Evolutionary conservation across 768 basidiomycete species (phyloP), one percentile per base, ranked within the genome.

Genomic region (Hygrophoropsis aurantiaca): DNA sequence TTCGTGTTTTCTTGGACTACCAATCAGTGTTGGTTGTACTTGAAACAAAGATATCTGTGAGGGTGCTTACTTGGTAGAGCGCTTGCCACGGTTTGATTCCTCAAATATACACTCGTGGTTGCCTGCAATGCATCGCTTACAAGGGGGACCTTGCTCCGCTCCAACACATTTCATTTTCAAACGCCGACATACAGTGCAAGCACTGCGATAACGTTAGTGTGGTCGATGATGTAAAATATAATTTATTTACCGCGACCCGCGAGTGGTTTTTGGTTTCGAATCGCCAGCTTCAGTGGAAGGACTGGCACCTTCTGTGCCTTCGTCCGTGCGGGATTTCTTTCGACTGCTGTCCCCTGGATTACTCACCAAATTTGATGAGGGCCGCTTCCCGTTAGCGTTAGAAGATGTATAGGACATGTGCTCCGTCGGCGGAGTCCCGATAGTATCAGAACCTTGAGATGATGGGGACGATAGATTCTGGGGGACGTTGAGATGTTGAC

Each of bases 21-120:
- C n/a, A 38, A 53, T 52, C 51, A 68, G 55, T 45, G 47, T 52
- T 66, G 56, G 53, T 53, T 46, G 63, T 57, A 59, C 50, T 58
- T 54, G 34, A 48, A 57, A 45, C 38, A 54, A 50, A 35, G n/a
- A 40, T 24, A 42, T 19, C 44, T 36, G 34, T 44, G 49, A 38
- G 18, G 40, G 18, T 42, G 18, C 78, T 54, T 67, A 90, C 90
- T 90, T 91, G 45, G 86, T 79, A 18, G 87, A 82, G 10, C 90
- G 82, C 65, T 94, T 95, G 34, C 97, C 97, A 40, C 97, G 80
- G 63, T 97, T 94, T 2, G 89, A 92, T 64, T 97, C 95, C 70
- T 98, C 94, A 53, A 99, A 98, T 36, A 97, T 81, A 60, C 97
- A 99, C 56, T 95, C 91, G 58, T 94, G 88, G 54, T 81, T 81